phyloP scores from a whole-genome alignment of 1,284 basidiomycete species.

The Ganoderma sinense region DNA sequence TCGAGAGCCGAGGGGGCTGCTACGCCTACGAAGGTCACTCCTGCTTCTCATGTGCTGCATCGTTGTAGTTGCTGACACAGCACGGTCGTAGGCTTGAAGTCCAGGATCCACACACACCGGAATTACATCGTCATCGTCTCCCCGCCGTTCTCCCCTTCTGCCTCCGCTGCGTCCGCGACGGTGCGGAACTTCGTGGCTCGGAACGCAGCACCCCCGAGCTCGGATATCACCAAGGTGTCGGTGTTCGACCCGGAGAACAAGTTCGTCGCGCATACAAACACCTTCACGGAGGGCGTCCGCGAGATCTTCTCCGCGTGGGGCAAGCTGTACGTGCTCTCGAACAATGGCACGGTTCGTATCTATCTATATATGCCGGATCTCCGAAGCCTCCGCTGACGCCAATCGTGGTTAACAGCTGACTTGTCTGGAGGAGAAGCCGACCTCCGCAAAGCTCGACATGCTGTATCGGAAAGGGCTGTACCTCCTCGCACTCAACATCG shows the following conservation, averaged over 20 bases:
- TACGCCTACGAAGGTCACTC: constrained; percentile 88
- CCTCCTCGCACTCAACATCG: constrained; percentile 78
- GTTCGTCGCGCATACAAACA: constrained; percentile 84
- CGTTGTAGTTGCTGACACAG: neutral
- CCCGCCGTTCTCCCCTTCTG: constrained; percentile 79
- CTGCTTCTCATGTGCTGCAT: constrained; percentile 9
- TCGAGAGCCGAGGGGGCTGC: constrained; percentile 85
- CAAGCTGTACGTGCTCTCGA: constrained; percentile 78
- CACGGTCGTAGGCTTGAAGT: constrained; percentile 66
- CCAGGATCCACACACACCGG: constrained; percentile 72
- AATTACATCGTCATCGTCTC: constrained; percentile 92
- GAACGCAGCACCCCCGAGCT: constrained; percentile 49
- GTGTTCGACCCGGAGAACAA: constrained; percentile 96
- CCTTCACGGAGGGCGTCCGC: constrained; percentile 82
- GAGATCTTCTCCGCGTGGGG: constrained; percentile 85
- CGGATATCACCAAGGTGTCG: constrained; percentile 86
- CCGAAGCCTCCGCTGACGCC: no score
- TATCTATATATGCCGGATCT: no score
- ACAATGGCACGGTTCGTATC: constrained; percentile 70
- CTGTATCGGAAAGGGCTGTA: constrained; percentile 83
- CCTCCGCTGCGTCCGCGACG: constrained; percentile 74
- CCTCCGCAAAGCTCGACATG: constrained; percentile 81
- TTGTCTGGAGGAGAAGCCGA: constrained; percentile 82
- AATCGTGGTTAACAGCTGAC: constrained; percentile 55
- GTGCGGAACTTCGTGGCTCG: constrained; percentile 76